phyloP scores from a whole-genome alignment of 1,284 basidiomycete genomes.

The Bjerkandera adusta region DNA sequence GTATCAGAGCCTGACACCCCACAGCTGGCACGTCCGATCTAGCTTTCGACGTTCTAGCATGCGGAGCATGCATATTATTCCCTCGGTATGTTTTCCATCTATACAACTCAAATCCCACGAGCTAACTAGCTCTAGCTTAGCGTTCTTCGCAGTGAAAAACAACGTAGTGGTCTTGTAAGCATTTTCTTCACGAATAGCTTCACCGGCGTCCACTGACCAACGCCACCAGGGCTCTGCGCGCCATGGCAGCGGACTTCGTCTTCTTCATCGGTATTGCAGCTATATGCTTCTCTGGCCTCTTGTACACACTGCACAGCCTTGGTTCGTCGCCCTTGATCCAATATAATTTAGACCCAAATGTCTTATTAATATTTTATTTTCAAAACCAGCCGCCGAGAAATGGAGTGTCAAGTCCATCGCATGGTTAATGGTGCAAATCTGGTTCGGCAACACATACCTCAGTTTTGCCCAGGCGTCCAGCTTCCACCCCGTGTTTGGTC shows the following conservation, averaged over 20 bases:
- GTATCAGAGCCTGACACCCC: neutral
- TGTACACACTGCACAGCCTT: conserved; percentile 82
- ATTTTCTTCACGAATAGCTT: neutral
- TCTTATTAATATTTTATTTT: conserved; percentile 10
- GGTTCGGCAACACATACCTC: conserved; percentile 79
- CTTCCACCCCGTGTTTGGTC: conserved; percentile 85
- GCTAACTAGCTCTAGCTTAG: conserved; percentile 46
- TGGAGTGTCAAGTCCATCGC: conserved; percentile 74
- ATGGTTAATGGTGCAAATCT: conserved; percentile 82
- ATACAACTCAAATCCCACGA: conserved; percentile 1
- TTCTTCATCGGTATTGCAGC: conserved; percentile 83
- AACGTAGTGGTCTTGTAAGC: conserved; percentile 80
- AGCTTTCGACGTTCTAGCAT: conserved; percentile 82
- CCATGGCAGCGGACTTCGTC: conserved; percentile 77
- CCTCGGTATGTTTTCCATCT: conserved; percentile 52
- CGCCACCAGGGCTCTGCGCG: conserved; percentile 61
- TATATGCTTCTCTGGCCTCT: conserved; percentile 84
- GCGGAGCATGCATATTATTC: conserved; percentile 85
- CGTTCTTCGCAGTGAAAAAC: conserved; percentile 83
- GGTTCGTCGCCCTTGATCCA: conserved; percentile 36
- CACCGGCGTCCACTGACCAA: conserved; percentile 9
- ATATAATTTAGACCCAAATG: too few relatives aligned
- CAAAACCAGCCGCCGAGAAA: conserved; percentile 37
- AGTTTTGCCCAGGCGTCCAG: conserved; percentile 68
- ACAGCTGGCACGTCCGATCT: conserved; percentile 60